These are phyloP conservation scores for Gardenia jasminoides DNA, from an alignment of 257 asterid species.

Conservation along the genomic window DNA sequence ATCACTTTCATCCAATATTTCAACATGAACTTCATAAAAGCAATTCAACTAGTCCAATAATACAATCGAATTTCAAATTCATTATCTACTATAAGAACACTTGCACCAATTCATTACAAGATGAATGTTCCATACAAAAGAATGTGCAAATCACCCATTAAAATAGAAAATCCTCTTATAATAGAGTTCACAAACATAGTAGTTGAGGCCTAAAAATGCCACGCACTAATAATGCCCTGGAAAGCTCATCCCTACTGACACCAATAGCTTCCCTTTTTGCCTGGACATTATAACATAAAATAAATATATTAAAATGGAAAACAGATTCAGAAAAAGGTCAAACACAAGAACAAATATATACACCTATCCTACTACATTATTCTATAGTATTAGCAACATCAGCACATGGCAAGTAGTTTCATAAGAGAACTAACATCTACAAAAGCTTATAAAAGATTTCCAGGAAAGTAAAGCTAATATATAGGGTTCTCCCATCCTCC, in stretches of 20 bases:
- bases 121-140: neutral
- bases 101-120: too few relatives aligned
- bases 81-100: too few relatives aligned
- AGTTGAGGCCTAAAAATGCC: constrained; percentile 14
- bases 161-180: neutral
- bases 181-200: constrained; percentile 3
- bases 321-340: constrained; percentile 16
- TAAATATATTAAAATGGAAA: constrained; percentile 29
- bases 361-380: neutral
- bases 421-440: neutral
- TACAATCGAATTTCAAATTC: too few relatives aligned
- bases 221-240: constrained; percentile 87
- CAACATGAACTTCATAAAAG: too few relatives aligned
- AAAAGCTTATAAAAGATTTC: neutral
- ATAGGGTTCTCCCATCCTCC: neutral
- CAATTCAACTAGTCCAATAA: too few relatives aligned
- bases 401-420: neutral
- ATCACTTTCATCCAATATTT: too few relatives aligned
- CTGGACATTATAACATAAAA: constrained; percentile 48
- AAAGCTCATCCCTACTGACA: constrained; percentile 68
- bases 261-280: constrained; percentile 61
- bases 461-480: neutral
- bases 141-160: constrained; percentile 5
- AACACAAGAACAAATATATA: constrained; percentile 1
- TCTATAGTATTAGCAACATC: neutral